Evolutionary conservation across 164 flowering plant species (phyloP).

Genomic region (Magnolia changhungtana): DNA sequence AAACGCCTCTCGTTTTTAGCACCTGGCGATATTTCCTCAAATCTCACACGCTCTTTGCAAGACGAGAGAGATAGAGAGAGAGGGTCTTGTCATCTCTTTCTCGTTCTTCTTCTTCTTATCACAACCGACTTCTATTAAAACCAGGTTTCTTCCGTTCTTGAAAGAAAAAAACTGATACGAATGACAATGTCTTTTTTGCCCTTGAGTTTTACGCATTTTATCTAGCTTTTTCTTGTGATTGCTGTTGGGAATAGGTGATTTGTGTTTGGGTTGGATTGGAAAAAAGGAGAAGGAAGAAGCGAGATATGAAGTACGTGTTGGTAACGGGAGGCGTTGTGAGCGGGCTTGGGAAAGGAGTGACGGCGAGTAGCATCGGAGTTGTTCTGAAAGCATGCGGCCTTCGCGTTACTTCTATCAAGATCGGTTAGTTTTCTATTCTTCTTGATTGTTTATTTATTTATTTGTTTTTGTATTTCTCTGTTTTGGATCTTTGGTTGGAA

Average conservation of each 20-base stretch:
- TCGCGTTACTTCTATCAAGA: constrained; percentile 86
- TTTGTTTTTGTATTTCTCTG: neutral
- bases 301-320: constrained; percentile 84
- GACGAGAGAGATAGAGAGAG: neutral
- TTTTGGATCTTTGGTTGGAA: neutral
- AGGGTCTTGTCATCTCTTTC: neutral
- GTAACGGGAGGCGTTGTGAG: constrained; percentile 99
- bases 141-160: neutral
- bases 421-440: constrained; percentile 41
- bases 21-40: neutral
- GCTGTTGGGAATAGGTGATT: neutral
- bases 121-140: neutral
- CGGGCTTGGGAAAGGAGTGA: constrained; percentile 95
- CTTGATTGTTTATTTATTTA: neutral
- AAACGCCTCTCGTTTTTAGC: neutral
- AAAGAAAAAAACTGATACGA: neutral
- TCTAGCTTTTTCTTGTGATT: neutral
- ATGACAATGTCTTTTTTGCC: neutral
- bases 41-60: neutral
- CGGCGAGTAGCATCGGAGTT: constrained; percentile 91
- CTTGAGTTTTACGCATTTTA: neutral
- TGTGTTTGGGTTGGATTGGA: neutral
- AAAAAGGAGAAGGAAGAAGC: constrained; percentile 15
- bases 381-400: constrained; percentile 90
- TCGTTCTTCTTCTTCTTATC: neutral